Evolutionary conservation across 495 filamentous ascomycete species (phyloP).

Genomic region (Hypoxylon perforatum): DNA sequence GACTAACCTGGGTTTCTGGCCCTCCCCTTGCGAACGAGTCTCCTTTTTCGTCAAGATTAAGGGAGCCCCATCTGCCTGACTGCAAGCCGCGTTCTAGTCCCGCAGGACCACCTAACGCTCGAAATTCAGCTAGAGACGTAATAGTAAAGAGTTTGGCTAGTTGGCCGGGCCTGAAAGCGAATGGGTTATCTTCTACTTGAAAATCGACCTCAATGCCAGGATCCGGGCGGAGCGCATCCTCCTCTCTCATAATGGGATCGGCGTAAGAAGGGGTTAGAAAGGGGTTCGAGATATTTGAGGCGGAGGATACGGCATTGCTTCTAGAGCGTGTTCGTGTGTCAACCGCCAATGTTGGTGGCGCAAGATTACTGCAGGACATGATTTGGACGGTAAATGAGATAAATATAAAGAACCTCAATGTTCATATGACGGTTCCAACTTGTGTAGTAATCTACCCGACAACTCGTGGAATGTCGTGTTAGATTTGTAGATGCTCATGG

Average conservation of each 20-base stretch:
- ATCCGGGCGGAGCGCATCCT: slow-evolving; percentile 64
- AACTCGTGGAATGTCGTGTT: too few relatives aligned
- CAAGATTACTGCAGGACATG: slow-evolving; percentile 41
- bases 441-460: too few relatives aligned
- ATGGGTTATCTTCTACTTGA: slow-evolving; percentile 77
- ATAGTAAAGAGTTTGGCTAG: slow-evolving; percentile 82
- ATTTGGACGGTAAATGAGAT: too few relatives aligned
- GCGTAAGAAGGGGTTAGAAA: slow-evolving; percentile 46
- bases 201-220: slow-evolving; percentile 79
- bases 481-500: too few relatives aligned
- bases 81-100: slow-evolving; percentile 83
- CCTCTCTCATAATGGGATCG: too few relatives aligned
- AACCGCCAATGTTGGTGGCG: slow-evolving; percentile 39
- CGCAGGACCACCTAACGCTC: slow-evolving; percentile 78
- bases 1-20: too few relatives aligned
- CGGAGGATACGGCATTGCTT: slow-evolving; percentile 42
- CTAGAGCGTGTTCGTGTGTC: slow-evolving; percentile 41
- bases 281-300: slow-evolving; percentile 34
- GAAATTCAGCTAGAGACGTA: slow-evolving; percentile 81
- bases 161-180: slow-evolving; percentile 85
- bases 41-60: slow-evolving; percentile 85
- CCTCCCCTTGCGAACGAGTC: too few relatives aligned
- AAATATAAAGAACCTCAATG: too few relatives aligned
- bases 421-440: too few relatives aligned
- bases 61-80: slow-evolving; percentile 72